A percentile compares a stretch with the other conserved stretches of the same genome.
These are phyloP conservation scores for Yamadazyma dendronema DNA, from an alignment of 1,139 yeast species.

Conservation along the genomic window DNA sequence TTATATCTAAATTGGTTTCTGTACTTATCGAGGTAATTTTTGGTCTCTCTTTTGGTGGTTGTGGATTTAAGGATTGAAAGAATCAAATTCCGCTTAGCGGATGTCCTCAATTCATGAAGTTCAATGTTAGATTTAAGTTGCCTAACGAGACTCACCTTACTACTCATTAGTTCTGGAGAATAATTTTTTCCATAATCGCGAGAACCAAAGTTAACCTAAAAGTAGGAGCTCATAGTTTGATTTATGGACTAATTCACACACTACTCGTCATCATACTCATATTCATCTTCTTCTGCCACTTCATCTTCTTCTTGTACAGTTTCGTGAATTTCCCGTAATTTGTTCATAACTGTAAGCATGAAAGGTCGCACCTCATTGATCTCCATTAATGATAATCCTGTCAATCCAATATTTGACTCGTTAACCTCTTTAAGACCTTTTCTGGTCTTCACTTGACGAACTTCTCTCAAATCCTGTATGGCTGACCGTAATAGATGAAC, in stretches of 20 bases:
- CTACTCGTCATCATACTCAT: not conserved
- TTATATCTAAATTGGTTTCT: constrained; percentile 38
- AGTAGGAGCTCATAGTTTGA: too few species aligned
- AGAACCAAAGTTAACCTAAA: too few species aligned
- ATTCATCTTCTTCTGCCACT: constrained; percentile 10
- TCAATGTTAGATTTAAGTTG: constrained; percentile 42
- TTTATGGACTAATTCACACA: not conserved
- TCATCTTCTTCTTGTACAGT: constrained; percentile 27
- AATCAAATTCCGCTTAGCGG: constrained; percentile 52
- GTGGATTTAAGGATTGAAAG: constrained; percentile 69
- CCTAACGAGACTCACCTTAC: constrained; percentile 22
- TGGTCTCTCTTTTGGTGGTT: constrained; percentile 75
- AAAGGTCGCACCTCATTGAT: constrained; percentile 87
- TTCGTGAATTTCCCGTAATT: constrained; percentile 55
- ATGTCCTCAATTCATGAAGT: constrained; percentile 32
- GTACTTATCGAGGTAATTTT: constrained; percentile 62
- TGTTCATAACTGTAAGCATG: constrained; percentile 75
- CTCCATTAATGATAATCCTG: constrained; percentile 79
- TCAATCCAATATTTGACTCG: constrained; percentile 79
- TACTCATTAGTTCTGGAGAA: not conserved
- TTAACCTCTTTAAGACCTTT: constrained; percentile 77
- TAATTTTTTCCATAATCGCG: not conserved
- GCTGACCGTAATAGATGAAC: constrained; percentile 62
- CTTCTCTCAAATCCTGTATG: constrained; percentile 81
- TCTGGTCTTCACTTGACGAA: constrained; percentile 76